phyloP scores from a whole-genome alignment of 192 early-diverging fungal genomes.

The Phlyctochytrium planicorne region DNA sequence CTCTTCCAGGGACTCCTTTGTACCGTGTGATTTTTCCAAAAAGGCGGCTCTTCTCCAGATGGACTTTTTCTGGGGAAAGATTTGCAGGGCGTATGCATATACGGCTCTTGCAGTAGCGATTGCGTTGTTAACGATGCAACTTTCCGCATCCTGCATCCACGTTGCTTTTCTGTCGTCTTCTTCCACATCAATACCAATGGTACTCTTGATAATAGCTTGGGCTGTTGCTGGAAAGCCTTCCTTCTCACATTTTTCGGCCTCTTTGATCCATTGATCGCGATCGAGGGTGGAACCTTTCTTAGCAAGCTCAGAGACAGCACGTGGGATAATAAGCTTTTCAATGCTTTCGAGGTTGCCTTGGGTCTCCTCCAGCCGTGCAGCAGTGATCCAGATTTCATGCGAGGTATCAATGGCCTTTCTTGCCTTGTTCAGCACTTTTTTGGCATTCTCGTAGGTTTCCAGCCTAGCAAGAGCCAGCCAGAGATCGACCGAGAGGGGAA shows the following conservation, averaged over 20 bases:
- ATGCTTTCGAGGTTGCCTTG: conserved; percentile 67
- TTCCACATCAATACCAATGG: conserved; percentile 74
- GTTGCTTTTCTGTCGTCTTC: conserved; percentile 75
- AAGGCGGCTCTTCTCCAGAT: conserved; percentile 86
- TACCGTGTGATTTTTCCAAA: conserved; percentile 83
- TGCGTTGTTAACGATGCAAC: conserved; percentile 56
- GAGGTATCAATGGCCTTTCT: conserved; percentile 78
- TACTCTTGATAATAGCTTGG: conserved; percentile 79
- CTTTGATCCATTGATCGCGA: conserved; percentile 86
- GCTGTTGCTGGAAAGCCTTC: conserved; percentile 77
- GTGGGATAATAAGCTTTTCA: conserved; percentile 62
- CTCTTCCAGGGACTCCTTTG: conserved; percentile 68
- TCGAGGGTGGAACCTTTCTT: conserved; percentile 66
- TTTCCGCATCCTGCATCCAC: conserved; percentile 91
- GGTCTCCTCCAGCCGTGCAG: conserved; percentile 87
- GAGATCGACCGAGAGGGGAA: conserved; percentile 85
- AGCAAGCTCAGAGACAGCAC: conserved; percentile 67
- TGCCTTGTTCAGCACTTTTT: conserved; percentile 88
- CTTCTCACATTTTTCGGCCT: conserved; percentile 78
- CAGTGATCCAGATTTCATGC: conserved; percentile 95
- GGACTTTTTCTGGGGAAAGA: conserved; percentile 72
- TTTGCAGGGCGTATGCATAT: conserved; percentile 75
- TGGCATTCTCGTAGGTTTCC: conserved; percentile 85
- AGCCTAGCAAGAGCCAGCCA: conserved; percentile 95
- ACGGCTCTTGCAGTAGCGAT: conserved; percentile 84